Evolutionary conservation across 805 yeast species (phyloP).

Genomic region (Candida maltosa): DNA sequence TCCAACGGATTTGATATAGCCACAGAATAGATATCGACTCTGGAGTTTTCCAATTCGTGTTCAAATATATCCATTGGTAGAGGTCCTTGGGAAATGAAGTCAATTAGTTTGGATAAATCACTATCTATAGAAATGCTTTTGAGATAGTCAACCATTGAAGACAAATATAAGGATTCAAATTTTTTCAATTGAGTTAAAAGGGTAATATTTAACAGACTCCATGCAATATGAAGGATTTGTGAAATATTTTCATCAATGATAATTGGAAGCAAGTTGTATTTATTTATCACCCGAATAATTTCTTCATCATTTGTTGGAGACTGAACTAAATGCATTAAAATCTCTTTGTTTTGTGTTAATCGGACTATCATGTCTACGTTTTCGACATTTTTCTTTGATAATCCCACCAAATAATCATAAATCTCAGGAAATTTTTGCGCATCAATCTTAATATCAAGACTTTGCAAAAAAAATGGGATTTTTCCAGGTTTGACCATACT

Average conservation of each 20-base stretch:
- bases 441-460: conserved; percentile 6
- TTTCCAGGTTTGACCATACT: conserved; percentile 11
- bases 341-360: not conserved
- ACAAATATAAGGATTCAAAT: conserved; percentile 6
- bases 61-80: no score
- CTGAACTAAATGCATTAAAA: not conserved
- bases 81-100: conserved; percentile 5
- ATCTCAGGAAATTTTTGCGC: conserved; percentile 20
- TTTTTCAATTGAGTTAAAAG: conserved; percentile 8
- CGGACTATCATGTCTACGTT: conserved; percentile 2
- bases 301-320: conserved; percentile 5
- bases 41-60: conserved; percentile 25
- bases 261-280: conserved; percentile 2
- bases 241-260: conserved; percentile 4
- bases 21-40: conserved; percentile 22
- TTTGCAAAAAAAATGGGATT: conserved; percentile 1
- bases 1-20: conserved; percentile 48
- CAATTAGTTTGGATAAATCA: conserved; percentile 12
- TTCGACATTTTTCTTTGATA: conserved; percentile 19
- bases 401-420: conserved; percentile 22
- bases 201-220: conserved; percentile 10
- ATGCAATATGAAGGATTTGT: conserved; percentile 10
- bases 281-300: conserved; percentile 1
- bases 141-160: conserved; percentile 12
- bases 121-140: conserved; percentile 3